Conservation (phyloP, 176 grass and related monocot species). For the Juncus inflexus region DNA sequence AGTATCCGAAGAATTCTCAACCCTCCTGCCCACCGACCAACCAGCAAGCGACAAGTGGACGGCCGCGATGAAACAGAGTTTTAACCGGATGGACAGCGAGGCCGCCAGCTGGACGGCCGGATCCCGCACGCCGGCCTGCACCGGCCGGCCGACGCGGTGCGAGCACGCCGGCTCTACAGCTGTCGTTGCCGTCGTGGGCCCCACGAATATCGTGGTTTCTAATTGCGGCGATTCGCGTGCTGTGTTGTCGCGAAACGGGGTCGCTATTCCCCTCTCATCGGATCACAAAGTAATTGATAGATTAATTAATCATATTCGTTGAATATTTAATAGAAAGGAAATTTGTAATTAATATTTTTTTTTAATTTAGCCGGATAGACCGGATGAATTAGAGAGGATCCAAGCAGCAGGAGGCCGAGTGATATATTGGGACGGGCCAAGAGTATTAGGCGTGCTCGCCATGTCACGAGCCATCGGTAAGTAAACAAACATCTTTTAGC, state of each 20-base stretch:
- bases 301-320: neutral
- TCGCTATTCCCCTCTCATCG: conserved; percentile 49
- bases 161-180: conserved; percentile 89
- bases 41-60: conserved; percentile 34
- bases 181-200: conserved; percentile 59
- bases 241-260: conserved; percentile 66
- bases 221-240: conserved; percentile 93
- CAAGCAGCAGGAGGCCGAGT: conserved; percentile 77
- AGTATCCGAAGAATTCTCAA: conserved; percentile 49
- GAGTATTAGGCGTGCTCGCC: conserved; percentile 80
- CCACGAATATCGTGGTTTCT: conserved; percentile 50
- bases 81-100: conserved; percentile 61
- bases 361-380: conserved; percentile 65
- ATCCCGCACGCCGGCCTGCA: conserved; percentile 42
- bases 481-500: neutral
- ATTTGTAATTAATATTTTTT: neutral
- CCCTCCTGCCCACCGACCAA: conserved; percentile 2
- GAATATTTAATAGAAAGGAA: neutral
- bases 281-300: conserved; percentile 65
- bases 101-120: conserved; percentile 36
- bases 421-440: conserved; percentile 88
- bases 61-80: conserved; percentile 68
- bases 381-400: conserved; percentile 87
- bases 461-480: conserved; percentile 97
- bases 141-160: conserved; percentile 57